A percentile compares a stretch with the other conserved stretches of the same genome.
These are phyloP conservation scores for Aureobasidium sp. DNA, from an alignment of 2,329 filamentous ascomycete species.

Conservation along the genomic window DNA sequence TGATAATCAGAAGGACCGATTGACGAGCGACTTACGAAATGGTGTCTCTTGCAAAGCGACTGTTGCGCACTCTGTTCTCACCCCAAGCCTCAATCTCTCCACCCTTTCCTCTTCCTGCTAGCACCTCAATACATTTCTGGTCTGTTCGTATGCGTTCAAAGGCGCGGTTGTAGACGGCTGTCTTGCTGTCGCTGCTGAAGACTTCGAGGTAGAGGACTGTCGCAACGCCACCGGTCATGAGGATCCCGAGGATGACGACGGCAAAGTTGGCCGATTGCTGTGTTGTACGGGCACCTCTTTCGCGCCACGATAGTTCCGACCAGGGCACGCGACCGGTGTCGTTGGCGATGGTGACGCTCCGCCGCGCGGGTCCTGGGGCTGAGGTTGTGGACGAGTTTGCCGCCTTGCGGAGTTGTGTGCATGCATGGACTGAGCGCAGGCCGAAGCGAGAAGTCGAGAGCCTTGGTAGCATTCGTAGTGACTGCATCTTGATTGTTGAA, in stretches of 20 bases:
- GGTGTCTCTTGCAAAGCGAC: conserved; percentile 78
- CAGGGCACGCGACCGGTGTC: conserved; percentile 88
- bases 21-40: conserved; percentile 56
- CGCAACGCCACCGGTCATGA: conserved; percentile 80
- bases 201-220: conserved; percentile 86
- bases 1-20: no score
- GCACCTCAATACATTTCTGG: conserved; percentile 72
- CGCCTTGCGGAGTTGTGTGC: conserved; percentile 25
- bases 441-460: conserved; percentile 3
- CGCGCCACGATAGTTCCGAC: conserved; percentile 75
- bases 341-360: conserved; percentile 83
- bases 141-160: conserved; percentile 83
- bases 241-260: conserved; percentile 77
- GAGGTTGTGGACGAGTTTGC: conserved; percentile 37
- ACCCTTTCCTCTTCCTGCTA: conserved; percentile 63
- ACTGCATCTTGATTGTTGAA: conserved; percentile 7
- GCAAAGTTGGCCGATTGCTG: conserved; percentile 93
- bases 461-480: conserved; percentile 2
- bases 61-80: conserved; percentile 72
- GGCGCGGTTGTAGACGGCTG: conserved; percentile 87
- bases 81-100: conserved; percentile 81
- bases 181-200: conserved; percentile 85
- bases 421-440: neutral
- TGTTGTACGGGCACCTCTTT: conserved; percentile 86
- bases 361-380: conserved; percentile 56